These are phyloP conservation scores for Mycena galopus DNA, from an alignment of 768 basidiomycete genomes.

Conservation along the genomic window DNA sequence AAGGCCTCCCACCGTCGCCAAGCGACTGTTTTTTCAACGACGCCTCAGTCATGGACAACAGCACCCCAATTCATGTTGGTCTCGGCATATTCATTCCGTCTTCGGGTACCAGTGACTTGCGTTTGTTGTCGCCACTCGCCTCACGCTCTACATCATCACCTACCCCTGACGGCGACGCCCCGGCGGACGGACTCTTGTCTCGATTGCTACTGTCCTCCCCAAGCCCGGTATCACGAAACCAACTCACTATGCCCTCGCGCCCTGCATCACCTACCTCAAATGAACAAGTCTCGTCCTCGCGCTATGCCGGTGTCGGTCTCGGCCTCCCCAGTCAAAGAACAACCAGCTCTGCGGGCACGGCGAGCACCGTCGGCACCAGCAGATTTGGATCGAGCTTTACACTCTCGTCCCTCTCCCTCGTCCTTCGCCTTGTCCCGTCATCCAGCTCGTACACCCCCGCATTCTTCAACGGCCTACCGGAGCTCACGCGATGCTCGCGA, in stretches of 20 bases:
- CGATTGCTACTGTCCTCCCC: background rate
- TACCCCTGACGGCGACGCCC: background rate
- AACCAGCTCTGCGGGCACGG: background rate
- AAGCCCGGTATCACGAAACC: background rate
- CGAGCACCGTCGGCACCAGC: background rate
- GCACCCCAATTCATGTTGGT: slow-evolving; percentile 6
- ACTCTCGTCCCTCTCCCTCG: background rate
- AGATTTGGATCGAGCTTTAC: background rate
- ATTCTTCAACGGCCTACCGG: background rate
- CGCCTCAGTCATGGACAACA: background rate
- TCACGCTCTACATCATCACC: background rate
- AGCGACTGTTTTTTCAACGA: slow-evolving; percentile 26
- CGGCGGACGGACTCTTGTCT: background rate
- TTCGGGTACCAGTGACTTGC: background rate
- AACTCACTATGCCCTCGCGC: background rate
- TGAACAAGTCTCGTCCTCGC: background rate
- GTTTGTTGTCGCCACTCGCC: background rate
- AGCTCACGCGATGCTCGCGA: background rate
- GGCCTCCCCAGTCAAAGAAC: slow-evolving; percentile 2
- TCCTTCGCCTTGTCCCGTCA: background rate
- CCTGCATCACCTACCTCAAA: background rate
- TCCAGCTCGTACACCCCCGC: background rate
- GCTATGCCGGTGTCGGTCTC: slow-evolving; percentile 10
- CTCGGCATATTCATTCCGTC: slow-evolving; percentile 5
- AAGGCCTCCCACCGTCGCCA: slow-evolving; percentile 21